Base-by-base conservation (phyloP, 495 filamentous ascomycete genomes). In the Penicillium manginii region DNA sequence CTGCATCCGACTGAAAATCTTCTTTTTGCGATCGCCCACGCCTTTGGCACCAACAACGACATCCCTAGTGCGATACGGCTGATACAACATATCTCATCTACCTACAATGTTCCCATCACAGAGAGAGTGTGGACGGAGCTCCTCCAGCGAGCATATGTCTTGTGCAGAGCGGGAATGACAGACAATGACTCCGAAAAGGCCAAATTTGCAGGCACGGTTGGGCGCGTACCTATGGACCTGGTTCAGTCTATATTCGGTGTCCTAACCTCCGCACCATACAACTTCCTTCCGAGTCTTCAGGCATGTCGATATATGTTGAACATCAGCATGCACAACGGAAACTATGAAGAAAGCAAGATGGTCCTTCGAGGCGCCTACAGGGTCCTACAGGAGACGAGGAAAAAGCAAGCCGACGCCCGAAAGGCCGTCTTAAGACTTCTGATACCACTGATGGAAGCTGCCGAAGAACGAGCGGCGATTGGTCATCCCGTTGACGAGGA, bases 61-160 rank as follows among this genome's bases (percentile, higher is more conserved):
- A 70, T 89, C 11, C 64, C 76, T 6, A 73, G 71, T 5, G 87
- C 84, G 10, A 54, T 89, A 21, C 68, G 77, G 17, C 39, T 77
- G 1, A 73, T 90, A 2, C 81, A 87, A 29, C 81, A 82, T 53
- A 66, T 90, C 17, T 80, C 88, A 0, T 71, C 73, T 0, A 73
- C 78, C 11, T 90, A 88, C 69, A 55, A 76, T 1, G 60, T 90
- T 15, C 32, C 60, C 0, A 79, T 91, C 53, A 58, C 81, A 1
- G 29, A 57, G 5, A 58, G 72, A 11, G 73, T 82, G 17, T 90
- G 88, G 88, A 58, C 61, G 3, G 78, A 86, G 43, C 63, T 91
- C 9, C 72, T 90, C 23, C 77, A 85, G 54, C 82, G 86, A 72
- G 80, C 85, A 2, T 90, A 78, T 61, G 74, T 84, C 11, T 66